phyloP scores from a whole-genome alignment of 306 rosid species.

The Rosa persica region DNA sequence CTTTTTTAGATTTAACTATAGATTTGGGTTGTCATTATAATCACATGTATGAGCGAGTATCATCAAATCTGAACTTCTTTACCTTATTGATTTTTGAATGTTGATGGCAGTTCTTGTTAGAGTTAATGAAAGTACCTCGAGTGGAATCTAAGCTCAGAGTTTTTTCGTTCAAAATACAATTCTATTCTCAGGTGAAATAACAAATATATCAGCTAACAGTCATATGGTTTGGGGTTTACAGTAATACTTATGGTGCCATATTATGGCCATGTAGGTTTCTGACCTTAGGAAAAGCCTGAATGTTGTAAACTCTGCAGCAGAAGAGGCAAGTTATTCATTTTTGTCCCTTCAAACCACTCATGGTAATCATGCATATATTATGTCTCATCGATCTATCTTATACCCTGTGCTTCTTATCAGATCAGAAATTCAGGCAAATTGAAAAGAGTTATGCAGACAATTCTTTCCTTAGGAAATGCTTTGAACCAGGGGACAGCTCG shows the following conservation, averaged over 20 bases:
- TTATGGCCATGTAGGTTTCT: conserved; percentile 57
- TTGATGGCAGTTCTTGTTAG: conserved; percentile 68
- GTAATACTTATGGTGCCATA: conserved; percentile 23
- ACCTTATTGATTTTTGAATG: conserved; percentile 5
- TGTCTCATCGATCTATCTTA: conserved; percentile 16
- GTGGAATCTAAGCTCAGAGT: conserved; percentile 89
- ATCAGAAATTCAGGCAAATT: conserved; percentile 74
- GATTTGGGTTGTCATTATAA: not conserved
- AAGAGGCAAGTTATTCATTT: conserved; percentile 65
- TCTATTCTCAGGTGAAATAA: conserved; percentile 69
- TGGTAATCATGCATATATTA: not conserved
- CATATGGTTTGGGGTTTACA: conserved; percentile 16
- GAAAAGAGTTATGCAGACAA: conserved; percentile 94
- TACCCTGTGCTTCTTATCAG: conserved; percentile 43
- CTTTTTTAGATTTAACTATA: not conserved
- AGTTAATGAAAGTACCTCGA: conserved; percentile 84
- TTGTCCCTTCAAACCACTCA: not conserved
- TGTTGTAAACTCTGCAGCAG: conserved; percentile 65
- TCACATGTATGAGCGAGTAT: not conserved
- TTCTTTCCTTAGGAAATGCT: conserved; percentile 95
- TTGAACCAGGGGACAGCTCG: conserved; percentile 93
- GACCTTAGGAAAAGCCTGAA: conserved; percentile 73
- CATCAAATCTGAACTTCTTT: not conserved
- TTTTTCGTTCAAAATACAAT: conserved; percentile 81
- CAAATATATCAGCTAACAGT: conserved; percentile 11